Evolutionary conservation across 306 rosid species (phyloP), one percentile per base, ranked within the genome.

Genomic region (Lathyrus tuberosus): DNA sequence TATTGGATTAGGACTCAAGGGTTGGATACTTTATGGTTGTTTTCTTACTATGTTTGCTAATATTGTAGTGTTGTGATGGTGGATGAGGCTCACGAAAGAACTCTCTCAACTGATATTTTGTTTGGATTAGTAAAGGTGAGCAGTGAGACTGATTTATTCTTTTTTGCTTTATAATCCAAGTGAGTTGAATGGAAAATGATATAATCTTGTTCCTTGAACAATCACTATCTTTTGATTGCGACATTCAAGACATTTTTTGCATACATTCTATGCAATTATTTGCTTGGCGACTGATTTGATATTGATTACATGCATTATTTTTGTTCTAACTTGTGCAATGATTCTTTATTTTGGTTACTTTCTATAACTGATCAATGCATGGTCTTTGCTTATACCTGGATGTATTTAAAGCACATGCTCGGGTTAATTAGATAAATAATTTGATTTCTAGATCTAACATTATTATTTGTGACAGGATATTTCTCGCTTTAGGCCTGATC

Each of bases 41-140:
- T 84, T 62, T 67, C 84, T 74, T 51, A 69, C 38, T 51, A 18
- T 71, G 42, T 75, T 51, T 73, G 54, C 54, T 67, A 79, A 54
- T 70, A 20, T 74, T 75, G 76, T 78, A 94, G 99, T 86, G 97
- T 94, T 78, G 88, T 91, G 77, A 94, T 94, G 99, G 96, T 94
- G 88, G 99, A 94, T 70, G 99, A 94, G 92, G 99, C 97, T 82
- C 99, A 94, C 63, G 99, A 94, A 84, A 87, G 99, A 65, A 94
- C 99, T 70, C 96, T 94, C 59, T 94, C 99, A 66, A 94, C 99
- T 52, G 97, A 94, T 84, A 88, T 94, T 59, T 83, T 94, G 67
- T 94, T 94, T 85, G 99, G 95, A 42, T 80, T 94, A 62, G 99
- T 94, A 47, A 94, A 94, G 88, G 97, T 90, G 75, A 80, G 92